A percentile compares a stretch with the other conserved stretches of the same genome.
Evolutionary conservation across 2,329 filamentous ascomycete genomes (phyloP).

Genomic region (Aspergillus pseudoterreus): DNA sequence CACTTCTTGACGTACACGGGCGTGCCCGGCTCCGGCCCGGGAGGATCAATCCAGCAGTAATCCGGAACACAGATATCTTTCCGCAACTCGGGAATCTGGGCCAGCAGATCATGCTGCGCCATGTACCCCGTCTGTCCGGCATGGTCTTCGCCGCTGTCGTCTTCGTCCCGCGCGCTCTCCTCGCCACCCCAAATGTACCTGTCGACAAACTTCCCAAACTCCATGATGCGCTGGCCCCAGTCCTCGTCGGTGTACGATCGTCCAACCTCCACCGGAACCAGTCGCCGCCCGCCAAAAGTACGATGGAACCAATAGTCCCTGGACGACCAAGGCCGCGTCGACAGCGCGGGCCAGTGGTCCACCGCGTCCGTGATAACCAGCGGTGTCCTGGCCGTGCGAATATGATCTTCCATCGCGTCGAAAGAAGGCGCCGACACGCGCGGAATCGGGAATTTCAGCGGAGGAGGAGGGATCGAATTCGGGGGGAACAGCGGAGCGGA

Average conservation of each 20-base stretch:
- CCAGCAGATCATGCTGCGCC: conserved; percentile 84
- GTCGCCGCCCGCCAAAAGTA: conserved; percentile 71
- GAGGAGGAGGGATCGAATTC: conserved; percentile 29
- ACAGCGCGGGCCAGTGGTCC: conserved; percentile 73
- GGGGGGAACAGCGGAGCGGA: conserved; percentile 31
- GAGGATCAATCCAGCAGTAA: conserved; percentile 72
- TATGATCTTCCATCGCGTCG: conserved; percentile 59
- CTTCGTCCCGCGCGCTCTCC: background rate
- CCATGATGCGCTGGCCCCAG: conserved; percentile 79
- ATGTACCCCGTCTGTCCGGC: conserved; percentile 65
- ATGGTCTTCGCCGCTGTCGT: conserved; percentile 9
- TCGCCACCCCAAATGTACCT: conserved; percentile 51
- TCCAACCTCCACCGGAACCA: conserved; percentile 84
- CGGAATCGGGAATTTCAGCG: conserved; percentile 34
- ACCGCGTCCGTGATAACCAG: conserved; percentile 67
- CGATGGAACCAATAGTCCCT: conserved; percentile 68
- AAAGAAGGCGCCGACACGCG: conserved; percentile 50
- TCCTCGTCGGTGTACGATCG: conserved; percentile 79
- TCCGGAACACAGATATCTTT: conserved; percentile 78
- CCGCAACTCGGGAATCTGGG: conserved; percentile 72
- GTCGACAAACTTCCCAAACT: conserved; percentile 67
- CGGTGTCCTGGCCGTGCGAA: conserved; percentile 52
- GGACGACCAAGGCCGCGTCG: conserved; percentile 64
- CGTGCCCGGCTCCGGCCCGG: conserved; percentile 50
- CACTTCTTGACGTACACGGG: conserved; percentile 41